Percentiles rank a stretch among this genome's conserved stretches.
Conservation (phyloP, 805 yeast genomes). For the Naumovozyma baii region DNA sequence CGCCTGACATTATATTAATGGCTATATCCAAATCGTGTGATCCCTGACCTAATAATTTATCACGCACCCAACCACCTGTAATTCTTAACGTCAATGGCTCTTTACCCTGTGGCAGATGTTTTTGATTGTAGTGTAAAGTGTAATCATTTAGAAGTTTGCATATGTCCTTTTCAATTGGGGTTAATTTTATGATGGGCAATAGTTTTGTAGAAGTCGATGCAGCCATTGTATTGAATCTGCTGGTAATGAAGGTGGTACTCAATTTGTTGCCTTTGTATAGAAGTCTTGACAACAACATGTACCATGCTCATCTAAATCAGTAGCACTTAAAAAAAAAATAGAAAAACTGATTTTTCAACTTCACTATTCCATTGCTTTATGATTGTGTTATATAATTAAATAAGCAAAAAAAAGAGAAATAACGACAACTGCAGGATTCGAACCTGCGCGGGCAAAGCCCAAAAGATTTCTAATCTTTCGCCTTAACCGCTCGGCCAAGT, state of each 20-base stretch:
- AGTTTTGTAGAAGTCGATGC: neutral
- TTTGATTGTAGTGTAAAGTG: conserved; percentile 18
- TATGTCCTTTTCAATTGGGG: conserved; percentile 18
- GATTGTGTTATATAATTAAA: too few relatives aligned
- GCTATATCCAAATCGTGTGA: conserved; percentile 91
- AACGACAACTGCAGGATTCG: neutral
- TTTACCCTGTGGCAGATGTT: neutral
- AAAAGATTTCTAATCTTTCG: conserved; percentile 51
- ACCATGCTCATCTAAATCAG: too few relatives aligned
- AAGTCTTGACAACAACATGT: too few relatives aligned
- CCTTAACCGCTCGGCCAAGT: conserved; percentile 59
- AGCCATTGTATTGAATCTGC: too few relatives aligned
- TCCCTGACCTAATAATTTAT: conserved; percentile 70
- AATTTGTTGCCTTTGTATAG: too few relatives aligned
- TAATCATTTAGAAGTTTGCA: conserved; percentile 25
- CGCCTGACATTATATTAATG: conserved; percentile 75
- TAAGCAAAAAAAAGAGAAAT: too few relatives aligned
- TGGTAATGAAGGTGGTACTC: too few relatives aligned
- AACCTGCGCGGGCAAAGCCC: conserved; percentile 47
- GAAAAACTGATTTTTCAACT: too few relatives aligned
- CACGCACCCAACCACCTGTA: conserved; percentile 99
- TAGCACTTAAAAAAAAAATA: too few relatives aligned
- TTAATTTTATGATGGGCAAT: conserved; percentile 11
- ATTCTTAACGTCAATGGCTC: conserved; percentile 40
- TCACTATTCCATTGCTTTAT: too few relatives aligned